A percentile compares a stretch with the other conserved stretches of the same genome.
Conservation (phyloP, 495 filamentous ascomycete species). For the Lasiosphaeria miniovina region DNA sequence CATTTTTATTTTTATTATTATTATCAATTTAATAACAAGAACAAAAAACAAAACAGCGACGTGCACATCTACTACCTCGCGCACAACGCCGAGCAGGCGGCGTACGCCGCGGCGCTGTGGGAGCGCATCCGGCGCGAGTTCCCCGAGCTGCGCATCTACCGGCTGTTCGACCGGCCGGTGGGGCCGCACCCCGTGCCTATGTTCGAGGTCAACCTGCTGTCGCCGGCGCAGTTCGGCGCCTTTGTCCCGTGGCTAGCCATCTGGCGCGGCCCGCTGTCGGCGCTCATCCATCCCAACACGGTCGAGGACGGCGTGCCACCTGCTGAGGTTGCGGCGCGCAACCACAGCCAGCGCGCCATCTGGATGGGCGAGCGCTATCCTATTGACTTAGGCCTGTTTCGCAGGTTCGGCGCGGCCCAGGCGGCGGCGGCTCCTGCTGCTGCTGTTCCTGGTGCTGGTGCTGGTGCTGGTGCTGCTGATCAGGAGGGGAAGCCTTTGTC, state of each 20-base stretch:
- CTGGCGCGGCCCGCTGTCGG: slow-evolving; percentile 77
- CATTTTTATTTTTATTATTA: not conserved
- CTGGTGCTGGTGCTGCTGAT: no score
- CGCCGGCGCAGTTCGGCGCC: slow-evolving; percentile 81
- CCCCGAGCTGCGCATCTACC: slow-evolving; percentile 82
- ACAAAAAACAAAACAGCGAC: slow-evolving; percentile 45
- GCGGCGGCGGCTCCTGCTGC: not conserved
- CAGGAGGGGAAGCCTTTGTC: no score
- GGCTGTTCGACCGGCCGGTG: slow-evolving; percentile 69
- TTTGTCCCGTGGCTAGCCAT: slow-evolving; percentile 84
- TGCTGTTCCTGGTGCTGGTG: not conserved
- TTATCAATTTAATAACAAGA: not conserved
- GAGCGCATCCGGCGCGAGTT: slow-evolving; percentile 81
- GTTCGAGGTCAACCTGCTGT: slow-evolving; percentile 90
- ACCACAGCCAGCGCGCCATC: slow-evolving; percentile 75
- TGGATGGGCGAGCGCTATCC: slow-evolving; percentile 79
- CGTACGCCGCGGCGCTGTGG: slow-evolving; percentile 68
- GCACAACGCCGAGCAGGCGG: slow-evolving; percentile 56
- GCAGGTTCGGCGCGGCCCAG: slow-evolving; percentile 19
- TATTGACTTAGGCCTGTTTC: slow-evolving; percentile 64
- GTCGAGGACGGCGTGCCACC: slow-evolving; percentile 30
- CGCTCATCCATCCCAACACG: slow-evolving; percentile 80
- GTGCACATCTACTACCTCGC: slow-evolving; percentile 80
- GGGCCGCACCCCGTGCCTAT: slow-evolving; percentile 83
- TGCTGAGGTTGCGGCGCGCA: slow-evolving; percentile 49